Evolutionary conservation across 176 grass and related monocot species (phyloP).

Genomic region (Saccharum officinarum): DNA sequence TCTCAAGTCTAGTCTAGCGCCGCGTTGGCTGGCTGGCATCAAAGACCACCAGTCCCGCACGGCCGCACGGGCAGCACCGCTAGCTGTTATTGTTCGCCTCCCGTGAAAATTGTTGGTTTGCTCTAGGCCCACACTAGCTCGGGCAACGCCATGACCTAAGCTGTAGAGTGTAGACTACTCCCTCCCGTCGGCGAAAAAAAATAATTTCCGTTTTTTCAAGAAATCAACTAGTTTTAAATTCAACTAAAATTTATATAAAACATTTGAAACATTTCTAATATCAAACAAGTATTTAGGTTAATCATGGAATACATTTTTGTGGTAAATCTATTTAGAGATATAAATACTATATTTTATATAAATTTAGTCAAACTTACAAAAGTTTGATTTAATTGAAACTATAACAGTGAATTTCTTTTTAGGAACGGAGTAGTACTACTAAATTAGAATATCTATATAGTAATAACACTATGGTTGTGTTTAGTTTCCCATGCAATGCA

Average conservation of each 20-base stretch:
- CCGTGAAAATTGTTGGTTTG: conserved; percentile 2
- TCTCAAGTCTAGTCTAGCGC: conserved; percentile 4
- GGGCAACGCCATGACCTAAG: background rate
- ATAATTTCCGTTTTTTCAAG: too few species aligned
- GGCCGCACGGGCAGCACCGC: conserved; percentile 26
- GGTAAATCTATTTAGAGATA: background rate
- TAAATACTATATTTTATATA: background rate
- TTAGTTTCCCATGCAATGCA: too few species aligned
- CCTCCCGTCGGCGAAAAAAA: too few species aligned
- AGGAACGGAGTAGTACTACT: too few species aligned
- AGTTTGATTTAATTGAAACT: background rate
- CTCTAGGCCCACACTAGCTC: background rate
- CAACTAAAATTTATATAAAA: background rate
- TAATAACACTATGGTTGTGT: too few species aligned
- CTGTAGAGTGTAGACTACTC: background rate
- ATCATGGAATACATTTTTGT: background rate
- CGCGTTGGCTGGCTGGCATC: background rate
- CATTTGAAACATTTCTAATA: too few species aligned
- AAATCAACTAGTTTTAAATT: background rate
- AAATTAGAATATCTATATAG: too few species aligned
- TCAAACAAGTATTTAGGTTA: background rate
- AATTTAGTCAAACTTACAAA: background rate
- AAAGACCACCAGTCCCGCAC: background rate
- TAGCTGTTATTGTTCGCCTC: conserved; percentile 20
- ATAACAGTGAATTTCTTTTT: too few species aligned